These are phyloP conservation scores for Beta corolliflora DNA, from an alignment of 179 eudicot species.

Conservation along the genomic window DNA sequence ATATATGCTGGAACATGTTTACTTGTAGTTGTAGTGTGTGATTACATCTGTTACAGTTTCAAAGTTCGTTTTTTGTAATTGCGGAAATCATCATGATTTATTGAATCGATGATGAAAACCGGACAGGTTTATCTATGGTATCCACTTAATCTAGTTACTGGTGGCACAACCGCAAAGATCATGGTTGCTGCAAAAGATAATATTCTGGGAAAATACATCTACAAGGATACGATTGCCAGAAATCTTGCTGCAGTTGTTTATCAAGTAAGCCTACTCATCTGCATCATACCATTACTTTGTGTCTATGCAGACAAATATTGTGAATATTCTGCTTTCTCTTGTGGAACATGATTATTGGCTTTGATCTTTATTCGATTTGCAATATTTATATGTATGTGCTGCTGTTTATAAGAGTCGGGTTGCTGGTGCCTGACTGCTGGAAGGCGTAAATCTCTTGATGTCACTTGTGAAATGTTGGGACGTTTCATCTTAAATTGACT, in stretches of 20 bases:
- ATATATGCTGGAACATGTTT: background rate
- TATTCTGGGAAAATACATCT: slow-evolving; percentile 91
- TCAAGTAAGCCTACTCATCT: slow-evolving; percentile 42
- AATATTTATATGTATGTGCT: background rate
- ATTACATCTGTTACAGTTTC: background rate
- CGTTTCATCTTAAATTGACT: background rate
- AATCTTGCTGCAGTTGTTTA: slow-evolving; percentile 92
- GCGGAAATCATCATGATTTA: background rate
- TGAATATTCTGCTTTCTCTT: background rate
- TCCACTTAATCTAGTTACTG: slow-evolving; percentile 79
- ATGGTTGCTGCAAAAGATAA: slow-evolving; percentile 98
- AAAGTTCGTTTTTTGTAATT: background rate
- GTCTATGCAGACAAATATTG: background rate
- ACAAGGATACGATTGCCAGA: slow-evolving; percentile 86
- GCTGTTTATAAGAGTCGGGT: background rate
- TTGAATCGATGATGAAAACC: slow-evolving; percentile 8
- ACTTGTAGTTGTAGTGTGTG: background rate
- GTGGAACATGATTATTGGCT: background rate
- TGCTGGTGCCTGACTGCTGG: background rate
- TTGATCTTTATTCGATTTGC: background rate
- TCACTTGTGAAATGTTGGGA: background rate
- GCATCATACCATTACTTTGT: background rate
- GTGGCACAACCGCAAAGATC: slow-evolving; percentile 98
- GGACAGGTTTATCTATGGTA: slow-evolving; percentile 89
- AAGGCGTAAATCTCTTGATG: background rate